These are phyloP conservation scores for Pythium vanterpoolii DNA, from an alignment of 352 stramenopile species.

Conservation along the genomic window DNA sequence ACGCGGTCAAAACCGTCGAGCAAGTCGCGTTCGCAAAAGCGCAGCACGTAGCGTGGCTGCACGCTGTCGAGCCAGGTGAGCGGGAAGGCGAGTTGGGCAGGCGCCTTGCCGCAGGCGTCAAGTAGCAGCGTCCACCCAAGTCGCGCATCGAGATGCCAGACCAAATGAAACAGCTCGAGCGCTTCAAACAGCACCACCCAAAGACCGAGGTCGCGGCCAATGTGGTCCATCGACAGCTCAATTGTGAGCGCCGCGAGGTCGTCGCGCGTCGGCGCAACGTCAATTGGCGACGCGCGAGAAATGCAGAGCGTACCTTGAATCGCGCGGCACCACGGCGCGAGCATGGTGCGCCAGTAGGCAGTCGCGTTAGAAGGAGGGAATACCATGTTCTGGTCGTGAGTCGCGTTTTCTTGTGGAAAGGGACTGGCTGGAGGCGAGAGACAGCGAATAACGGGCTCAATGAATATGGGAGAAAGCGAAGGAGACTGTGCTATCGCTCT, in stretches of 20 bases:
- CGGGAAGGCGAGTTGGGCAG: conserved; percentile 2
- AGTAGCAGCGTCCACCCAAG: conserved; percentile 6
- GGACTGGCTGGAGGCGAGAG: neutral
- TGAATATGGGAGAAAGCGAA: neutral
- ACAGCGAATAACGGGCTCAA: neutral
- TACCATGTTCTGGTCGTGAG: neutral
- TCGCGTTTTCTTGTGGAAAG: neutral
- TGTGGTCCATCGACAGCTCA: conserved; percentile 6
- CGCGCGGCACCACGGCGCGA: conserved; percentile 1
- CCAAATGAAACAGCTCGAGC: conserved; percentile 6
- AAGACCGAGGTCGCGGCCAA: conserved; percentile 5
- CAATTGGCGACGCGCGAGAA: neutral
- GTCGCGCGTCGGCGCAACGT: neutral
- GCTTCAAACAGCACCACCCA: conserved; percentile 8
- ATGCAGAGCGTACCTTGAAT: neutral
- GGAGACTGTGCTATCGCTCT: no score
- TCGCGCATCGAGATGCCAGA: neutral
- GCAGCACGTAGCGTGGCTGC: conserved; percentile 2
- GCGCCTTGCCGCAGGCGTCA: neutral
- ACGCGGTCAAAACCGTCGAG: conserved; percentile 4
- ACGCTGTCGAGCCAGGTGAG: neutral
- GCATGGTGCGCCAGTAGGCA: neutral
- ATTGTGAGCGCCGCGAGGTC: conserved; percentile 1
- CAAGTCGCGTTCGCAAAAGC: conserved; percentile 3
- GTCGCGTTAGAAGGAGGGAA: neutral